Percentiles rank a stretch among this genome's conserved stretches.
Evolutionary conservation across 257 asterid species (phyloP).

Genomic region (Cinchona pubescens): DNA sequence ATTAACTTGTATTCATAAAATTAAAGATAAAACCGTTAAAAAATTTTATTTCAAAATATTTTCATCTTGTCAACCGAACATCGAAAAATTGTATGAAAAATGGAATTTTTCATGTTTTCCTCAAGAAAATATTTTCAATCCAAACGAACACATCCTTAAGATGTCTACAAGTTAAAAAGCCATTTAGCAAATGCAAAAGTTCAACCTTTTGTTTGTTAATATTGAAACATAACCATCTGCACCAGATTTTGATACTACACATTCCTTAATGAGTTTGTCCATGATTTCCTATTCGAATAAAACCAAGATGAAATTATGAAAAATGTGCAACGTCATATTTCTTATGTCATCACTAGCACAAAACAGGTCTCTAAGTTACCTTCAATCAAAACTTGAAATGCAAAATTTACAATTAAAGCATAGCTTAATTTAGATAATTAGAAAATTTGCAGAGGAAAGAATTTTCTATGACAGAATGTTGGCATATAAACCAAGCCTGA

Average conservation of each 20-base stretch:
- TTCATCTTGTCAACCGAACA: too few species aligned
- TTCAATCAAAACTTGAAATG: conserved; percentile 69
- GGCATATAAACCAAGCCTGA: conserved; percentile 26
- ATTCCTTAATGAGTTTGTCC: conserved; percentile 67
- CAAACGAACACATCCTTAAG: too few species aligned
- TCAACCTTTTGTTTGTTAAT: conserved; percentile 60
- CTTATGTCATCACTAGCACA: conserved; percentile 18
- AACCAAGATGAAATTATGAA: conserved; percentile 17
- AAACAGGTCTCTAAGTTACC: conserved; percentile 47
- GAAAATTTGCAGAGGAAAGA: neutral
- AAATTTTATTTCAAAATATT: too few species aligned
- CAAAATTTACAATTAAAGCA: neutral
- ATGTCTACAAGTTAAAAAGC: conserved; percentile 4
- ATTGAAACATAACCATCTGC: conserved; percentile 48
- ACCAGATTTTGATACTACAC: conserved; percentile 50
- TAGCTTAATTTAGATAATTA: neutral
- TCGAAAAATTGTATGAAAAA: too few species aligned
- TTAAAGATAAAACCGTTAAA: too few species aligned
- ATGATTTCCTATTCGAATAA: conserved; percentile 56
- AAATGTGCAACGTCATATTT: conserved; percentile 13
- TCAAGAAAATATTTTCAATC: too few species aligned
- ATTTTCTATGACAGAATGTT: neutral
- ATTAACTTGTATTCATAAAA: too few species aligned
- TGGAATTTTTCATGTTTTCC: too few species aligned
- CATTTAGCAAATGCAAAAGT: conserved; percentile 3